Evolutionary conservation across 306 rosid genomes (phyloP).

Genomic region (Urtica urens): DNA sequence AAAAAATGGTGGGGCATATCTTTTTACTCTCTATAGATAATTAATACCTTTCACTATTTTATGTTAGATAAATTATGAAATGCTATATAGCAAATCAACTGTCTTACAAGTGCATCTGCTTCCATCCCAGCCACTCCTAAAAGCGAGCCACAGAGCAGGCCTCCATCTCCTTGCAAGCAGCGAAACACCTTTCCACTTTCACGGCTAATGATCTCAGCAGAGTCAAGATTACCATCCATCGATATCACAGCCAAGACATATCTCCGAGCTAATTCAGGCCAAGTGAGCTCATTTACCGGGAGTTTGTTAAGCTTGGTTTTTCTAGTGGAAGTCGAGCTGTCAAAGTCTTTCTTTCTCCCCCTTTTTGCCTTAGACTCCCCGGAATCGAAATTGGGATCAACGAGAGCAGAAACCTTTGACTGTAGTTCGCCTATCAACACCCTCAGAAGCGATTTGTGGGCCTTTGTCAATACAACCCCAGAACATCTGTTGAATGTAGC

Average conservation of each 20-base stretch:
- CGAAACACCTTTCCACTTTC: constrained; percentile 94
- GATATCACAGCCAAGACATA: constrained; percentile 73
- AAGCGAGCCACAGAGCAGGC: constrained; percentile 96
- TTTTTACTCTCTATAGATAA: no score
- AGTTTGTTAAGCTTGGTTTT: constrained; percentile 66
- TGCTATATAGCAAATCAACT: not conserved
- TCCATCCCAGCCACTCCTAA: constrained; percentile 98
- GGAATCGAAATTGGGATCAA: constrained; percentile 90
- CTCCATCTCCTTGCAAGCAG: constrained; percentile 96
- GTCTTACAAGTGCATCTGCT: constrained; percentile 93
- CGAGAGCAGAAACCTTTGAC: constrained; percentile 78
- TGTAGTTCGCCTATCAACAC: constrained; percentile 82
- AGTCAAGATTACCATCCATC: constrained; percentile 92
- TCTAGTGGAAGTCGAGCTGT: constrained; percentile 45
- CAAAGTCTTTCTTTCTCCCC: constrained; percentile 90
- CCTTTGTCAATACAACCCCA: constrained; percentile 79
- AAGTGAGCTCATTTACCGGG: constrained; percentile 88
- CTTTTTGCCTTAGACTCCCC: constrained; percentile 78
- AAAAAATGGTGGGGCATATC: no score
- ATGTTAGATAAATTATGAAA: no score
- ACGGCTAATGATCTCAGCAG: constrained; percentile 70
- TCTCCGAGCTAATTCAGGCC: constrained; percentile 95
- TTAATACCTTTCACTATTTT: no score
- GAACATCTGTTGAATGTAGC: constrained; percentile 59
- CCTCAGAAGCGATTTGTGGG: constrained; percentile 68